Evolutionary conservation across 2,329 filamentous ascomycete species (phyloP).

Genomic region (Elsinoe fawcettii): DNA sequence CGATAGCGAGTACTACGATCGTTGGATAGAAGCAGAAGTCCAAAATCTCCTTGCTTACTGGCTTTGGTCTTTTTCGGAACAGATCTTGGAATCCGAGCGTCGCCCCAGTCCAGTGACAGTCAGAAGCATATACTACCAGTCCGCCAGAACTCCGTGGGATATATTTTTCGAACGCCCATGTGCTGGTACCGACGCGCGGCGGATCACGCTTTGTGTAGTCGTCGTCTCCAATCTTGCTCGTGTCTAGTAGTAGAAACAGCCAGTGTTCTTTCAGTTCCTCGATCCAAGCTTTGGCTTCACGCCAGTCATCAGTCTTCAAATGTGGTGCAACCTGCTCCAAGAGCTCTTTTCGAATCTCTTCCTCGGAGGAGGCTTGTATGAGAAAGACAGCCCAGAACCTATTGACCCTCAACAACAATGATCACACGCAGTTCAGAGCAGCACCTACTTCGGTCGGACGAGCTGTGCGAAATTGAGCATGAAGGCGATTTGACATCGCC

Average conservation of each 20-base stretch:
- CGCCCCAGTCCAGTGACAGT: not conserved
- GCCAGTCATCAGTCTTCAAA: not conserved
- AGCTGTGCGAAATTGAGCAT: not conserved
- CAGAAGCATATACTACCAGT: not conserved
- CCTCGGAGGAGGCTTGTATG: not conserved
- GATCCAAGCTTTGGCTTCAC: slow-evolving; percentile 3
- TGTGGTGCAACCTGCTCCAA: not conserved
- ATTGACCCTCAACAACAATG: too few species aligned
- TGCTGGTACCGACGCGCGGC: not conserved
- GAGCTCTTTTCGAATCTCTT: not conserved
- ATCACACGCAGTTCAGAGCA: too few species aligned
- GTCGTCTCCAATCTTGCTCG: not conserved
- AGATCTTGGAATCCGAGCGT: not conserved
- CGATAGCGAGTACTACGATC: too few species aligned
- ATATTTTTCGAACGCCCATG: not conserved
- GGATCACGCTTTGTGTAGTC: not conserved
- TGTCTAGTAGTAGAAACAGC: not conserved
- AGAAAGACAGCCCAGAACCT: not conserved
- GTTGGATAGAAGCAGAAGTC: too few species aligned
- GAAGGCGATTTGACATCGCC: not conserved
- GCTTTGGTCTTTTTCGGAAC: not conserved
- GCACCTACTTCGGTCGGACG: not conserved
- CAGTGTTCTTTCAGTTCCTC: not conserved
- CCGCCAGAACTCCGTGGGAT: not conserved
- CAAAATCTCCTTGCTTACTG: too few species aligned